Evolutionary conservation across 1,139 yeast species (phyloP).

Genomic region (Zygosaccharomyces sapae): DNA sequence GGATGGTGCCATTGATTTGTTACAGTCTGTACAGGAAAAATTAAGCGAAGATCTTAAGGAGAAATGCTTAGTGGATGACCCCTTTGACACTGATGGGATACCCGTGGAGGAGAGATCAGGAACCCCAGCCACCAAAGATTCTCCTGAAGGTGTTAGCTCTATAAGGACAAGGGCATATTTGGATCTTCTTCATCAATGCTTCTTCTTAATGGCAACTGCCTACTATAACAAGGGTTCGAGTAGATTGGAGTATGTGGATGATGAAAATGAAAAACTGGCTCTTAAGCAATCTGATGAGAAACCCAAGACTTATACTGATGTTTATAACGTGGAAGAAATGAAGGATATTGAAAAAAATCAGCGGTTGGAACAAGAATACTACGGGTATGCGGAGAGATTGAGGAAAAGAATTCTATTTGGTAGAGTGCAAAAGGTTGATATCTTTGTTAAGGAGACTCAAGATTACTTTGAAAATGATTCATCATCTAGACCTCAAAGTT

Average conservation of each 20-base stretch:
- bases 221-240: constrained; percentile 45
- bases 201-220: constrained; percentile 76
- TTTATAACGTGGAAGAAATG: constrained; percentile 21
- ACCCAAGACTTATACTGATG: constrained; percentile 21
- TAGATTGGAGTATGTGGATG: constrained; percentile 29
- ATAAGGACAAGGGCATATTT: constrained; percentile 24
- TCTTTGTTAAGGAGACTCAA: constrained; percentile 25
- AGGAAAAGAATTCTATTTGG: constrained; percentile 45
- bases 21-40: constrained; percentile 42
- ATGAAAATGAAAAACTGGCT: constrained; percentile 23
- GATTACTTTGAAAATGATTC: constrained; percentile 20
- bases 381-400: constrained; percentile 58
- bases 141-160: constrained; percentile 19
- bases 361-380: constrained; percentile 45
- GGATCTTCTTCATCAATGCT: constrained; percentile 68
- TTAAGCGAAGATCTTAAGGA: constrained; percentile 28
- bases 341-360: constrained; percentile 30
- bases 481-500: constrained; percentile 22
- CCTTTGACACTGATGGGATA: constrained; percentile 10
- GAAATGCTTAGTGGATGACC: constrained; percentile 20
- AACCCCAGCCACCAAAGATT: constrained; percentile 32
- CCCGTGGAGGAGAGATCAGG: constrained; percentile 18
- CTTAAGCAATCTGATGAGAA: constrained; percentile 5
- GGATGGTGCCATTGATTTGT: constrained; percentile 43
- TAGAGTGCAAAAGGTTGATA: constrained; percentile 27